phyloP scores from a whole-genome alignment of 768 basidiomycete species.

The Tylopilus rubrobrunneus region DNA sequence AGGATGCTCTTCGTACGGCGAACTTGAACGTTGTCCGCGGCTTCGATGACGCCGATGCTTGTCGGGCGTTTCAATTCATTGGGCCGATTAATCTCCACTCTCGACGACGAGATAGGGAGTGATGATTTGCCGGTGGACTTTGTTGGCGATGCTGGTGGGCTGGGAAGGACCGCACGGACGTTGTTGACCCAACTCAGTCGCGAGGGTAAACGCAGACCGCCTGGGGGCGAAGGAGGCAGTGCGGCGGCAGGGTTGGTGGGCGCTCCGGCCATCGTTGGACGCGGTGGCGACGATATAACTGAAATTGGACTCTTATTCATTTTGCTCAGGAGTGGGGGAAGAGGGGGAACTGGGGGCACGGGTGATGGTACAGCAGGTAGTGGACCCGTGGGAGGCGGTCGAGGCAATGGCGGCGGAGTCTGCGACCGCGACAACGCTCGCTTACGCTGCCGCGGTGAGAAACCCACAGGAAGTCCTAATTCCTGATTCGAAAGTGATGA shows the following conservation, averaged over 20 bases:
- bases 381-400: conserved; percentile 28
- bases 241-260: conserved; percentile 7
- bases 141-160: conserved; percentile 29
- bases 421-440: conserved; percentile 23
- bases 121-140: conserved; percentile 8
- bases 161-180: conserved; percentile 26
- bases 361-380: conserved; percentile 26
- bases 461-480: conserved; percentile 16
- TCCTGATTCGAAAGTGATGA: conserved; percentile 6
- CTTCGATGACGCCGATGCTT: conserved; percentile 31
- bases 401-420: conserved; percentile 24
- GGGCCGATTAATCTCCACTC: conserved; percentile 5
- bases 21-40: conserved; percentile 22
- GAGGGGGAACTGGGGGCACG: conserved; percentile 25
- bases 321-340: conserved; percentile 22
- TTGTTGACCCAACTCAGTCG: conserved; percentile 28
- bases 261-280: conserved; percentile 3
- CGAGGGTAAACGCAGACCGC: conserved; percentile 30
- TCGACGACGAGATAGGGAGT: conserved; percentile 4
- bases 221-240: conserved; percentile 26
- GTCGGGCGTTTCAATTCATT: conserved; percentile 19
- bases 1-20: conserved; percentile 31
- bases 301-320: conserved; percentile 4
- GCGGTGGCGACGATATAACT: conserved; percentile 6
- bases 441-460: conserved; percentile 19